A percentile compares a stretch with the other conserved stretches of the same genome.
phyloP scores from a whole-genome alignment of 345 rosid genomes.

The Laguncularia racemosa region DNA sequence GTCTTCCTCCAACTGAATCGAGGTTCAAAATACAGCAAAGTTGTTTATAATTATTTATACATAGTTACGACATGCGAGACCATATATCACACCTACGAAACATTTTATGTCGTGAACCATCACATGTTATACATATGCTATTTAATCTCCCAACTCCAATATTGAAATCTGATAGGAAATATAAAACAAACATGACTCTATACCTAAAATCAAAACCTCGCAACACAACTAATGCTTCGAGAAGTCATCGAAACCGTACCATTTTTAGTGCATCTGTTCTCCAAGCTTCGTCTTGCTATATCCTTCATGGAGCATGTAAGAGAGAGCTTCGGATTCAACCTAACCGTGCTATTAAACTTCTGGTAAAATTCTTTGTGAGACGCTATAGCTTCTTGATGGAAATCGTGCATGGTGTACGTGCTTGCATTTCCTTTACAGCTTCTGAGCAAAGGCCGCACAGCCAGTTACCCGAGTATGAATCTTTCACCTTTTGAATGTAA shows the following conservation, averaged over 20 bases:
- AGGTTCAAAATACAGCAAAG: too few relatives aligned
- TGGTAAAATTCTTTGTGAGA: constrained; percentile 37
- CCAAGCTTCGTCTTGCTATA: constrained; percentile 26
- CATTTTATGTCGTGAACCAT: too few relatives aligned
- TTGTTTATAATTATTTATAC: too few relatives aligned
- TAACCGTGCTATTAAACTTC: constrained; percentile 25
- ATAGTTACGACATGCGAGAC: too few relatives aligned
- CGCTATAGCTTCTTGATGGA: constrained; percentile 29
- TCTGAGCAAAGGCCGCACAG: constrained; percentile 51
- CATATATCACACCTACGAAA: too few relatives aligned
- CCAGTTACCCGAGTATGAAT: constrained; percentile 29
- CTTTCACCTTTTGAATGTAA: constrained; percentile 24
- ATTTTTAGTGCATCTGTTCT: constrained; percentile 18
- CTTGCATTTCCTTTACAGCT: constrained; percentile 31
- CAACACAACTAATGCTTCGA: constrained; percentile 32
- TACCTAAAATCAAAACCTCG: constrained; percentile 12
- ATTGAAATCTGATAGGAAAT: too few relatives aligned
- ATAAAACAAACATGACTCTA: too few relatives aligned
- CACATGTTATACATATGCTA: too few relatives aligned
- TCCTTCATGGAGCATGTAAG: constrained; percentile 32
- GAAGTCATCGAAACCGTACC: constrained; percentile 13
- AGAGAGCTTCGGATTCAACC: constrained; percentile 34
- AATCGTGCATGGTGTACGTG: constrained; percentile 2
- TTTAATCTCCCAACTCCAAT: too few relatives aligned
- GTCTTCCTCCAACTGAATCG: too few relatives aligned